Conservation (phyloP, 768 basidiomycete genomes). For the Amyloporia xantha region DNA sequence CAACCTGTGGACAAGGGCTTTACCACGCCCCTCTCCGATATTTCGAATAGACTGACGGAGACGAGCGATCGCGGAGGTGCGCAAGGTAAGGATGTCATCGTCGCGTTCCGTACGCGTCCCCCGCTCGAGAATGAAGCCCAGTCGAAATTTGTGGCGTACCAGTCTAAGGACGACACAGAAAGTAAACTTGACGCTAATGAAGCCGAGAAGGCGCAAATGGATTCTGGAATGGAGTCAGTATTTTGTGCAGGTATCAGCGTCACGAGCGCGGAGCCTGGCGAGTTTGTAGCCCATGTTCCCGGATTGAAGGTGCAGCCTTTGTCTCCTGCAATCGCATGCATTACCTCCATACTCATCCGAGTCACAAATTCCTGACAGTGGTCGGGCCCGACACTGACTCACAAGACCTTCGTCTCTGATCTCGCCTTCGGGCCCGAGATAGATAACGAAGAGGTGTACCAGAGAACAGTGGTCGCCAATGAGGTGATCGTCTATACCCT, state of each 20-base stretch:
- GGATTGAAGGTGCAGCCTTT: slow-evolving; percentile 24
- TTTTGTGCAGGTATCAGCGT: slow-evolving; percentile 27
- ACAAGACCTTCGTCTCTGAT: slow-evolving; percentile 29
- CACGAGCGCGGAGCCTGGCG: slow-evolving; percentile 26
- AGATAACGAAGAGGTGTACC: slow-evolving; percentile 30
- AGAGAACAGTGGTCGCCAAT: slow-evolving; percentile 25
- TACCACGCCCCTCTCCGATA: slow-evolving; percentile 5
- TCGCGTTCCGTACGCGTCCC: slow-evolving; percentile 32
- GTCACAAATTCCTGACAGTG: slow-evolving; percentile 11
- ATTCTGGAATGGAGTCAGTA: slow-evolving; percentile 14
- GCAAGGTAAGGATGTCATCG: slow-evolving; percentile 26
- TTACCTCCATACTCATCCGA: too few species aligned
- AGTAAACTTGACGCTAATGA: background rate
- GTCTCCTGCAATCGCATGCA: background rate
- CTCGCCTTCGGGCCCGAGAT: slow-evolving; percentile 27
- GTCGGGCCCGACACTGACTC: slow-evolving; percentile 28
- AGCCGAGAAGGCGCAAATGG: slow-evolving; percentile 8
- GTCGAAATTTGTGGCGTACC: background rate
- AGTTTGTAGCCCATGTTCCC: slow-evolving; percentile 29
- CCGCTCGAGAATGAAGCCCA: slow-evolving; percentile 21
- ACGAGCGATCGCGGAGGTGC: background rate
- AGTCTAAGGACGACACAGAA: background rate
- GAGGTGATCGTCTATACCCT: slow-evolving; percentile 21
- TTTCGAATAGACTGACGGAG: slow-evolving; percentile 1
- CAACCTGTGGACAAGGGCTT: slow-evolving; percentile 18